Conservation (phyloP, 2,329 filamentous ascomycete species). For the Fusarium coicis region DNA sequence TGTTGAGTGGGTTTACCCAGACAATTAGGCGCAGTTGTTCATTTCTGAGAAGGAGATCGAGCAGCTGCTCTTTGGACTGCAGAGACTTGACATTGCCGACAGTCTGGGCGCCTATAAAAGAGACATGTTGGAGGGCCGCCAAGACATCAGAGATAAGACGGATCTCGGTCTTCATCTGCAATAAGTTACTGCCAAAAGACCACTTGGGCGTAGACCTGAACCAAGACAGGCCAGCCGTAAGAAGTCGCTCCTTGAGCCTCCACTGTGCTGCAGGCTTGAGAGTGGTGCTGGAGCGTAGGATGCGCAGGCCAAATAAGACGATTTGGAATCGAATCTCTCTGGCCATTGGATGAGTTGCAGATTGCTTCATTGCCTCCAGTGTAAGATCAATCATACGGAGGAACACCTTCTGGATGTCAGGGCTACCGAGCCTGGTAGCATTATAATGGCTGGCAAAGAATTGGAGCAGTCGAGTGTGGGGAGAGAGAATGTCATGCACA, state of each 20-base stretch:
- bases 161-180: constrained; percentile 94
- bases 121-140: constrained; percentile 71
- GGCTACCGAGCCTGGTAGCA: constrained; percentile 85
- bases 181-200: constrained; percentile 93
- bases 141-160: constrained; percentile 82
- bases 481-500: constrained; percentile 84
- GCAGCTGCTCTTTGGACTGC: constrained; percentile 83
- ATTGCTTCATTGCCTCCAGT: constrained; percentile 76
- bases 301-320: constrained; percentile 81
- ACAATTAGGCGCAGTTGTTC: constrained; percentile 86
- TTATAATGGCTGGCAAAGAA: constrained; percentile 97
- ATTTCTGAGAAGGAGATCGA: constrained; percentile 82
- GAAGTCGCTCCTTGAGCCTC: constrained; percentile 87
- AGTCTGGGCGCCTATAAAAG: constrained; percentile 65
- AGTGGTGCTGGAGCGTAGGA: constrained; percentile 78
- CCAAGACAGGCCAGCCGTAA: constrained; percentile 90
- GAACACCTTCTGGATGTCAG: constrained; percentile 84
- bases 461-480: constrained; percentile 85
- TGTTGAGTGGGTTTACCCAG: constrained; percentile 86
- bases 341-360: constrained; percentile 83
- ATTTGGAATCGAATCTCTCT: constrained; percentile 93
- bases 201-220: constrained; percentile 85
- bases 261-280: constrained; percentile 74
- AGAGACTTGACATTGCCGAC: constrained; percentile 71
- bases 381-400: constrained; percentile 83